Conservation (phyloP, 441 rosid species). For the Viola pubescens region DNA sequence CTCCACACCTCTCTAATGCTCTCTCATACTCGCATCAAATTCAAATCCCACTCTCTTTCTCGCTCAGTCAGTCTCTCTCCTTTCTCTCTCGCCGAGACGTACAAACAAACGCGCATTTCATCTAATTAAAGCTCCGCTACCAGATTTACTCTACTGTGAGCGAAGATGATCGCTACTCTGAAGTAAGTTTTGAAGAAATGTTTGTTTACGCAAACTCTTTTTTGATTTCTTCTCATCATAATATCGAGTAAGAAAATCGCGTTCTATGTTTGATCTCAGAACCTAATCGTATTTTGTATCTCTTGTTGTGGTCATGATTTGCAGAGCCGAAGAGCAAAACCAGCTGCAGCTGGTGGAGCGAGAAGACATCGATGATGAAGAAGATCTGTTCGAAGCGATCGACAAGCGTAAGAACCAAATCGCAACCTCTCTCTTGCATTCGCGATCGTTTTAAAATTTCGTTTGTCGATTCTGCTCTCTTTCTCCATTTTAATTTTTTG, state of each 20-base stretch:
- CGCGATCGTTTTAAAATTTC: neutral
- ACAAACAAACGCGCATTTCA: constrained; percentile 10
- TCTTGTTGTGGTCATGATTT: constrained; percentile 13
- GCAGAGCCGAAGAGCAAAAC: constrained; percentile 68
- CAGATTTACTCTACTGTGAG: neutral
- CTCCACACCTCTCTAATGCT: neutral
- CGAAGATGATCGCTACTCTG: constrained; percentile 65
- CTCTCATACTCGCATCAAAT: neutral
- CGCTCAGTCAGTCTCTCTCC: neutral
- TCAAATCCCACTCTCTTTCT: neutral
- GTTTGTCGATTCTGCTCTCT: neutral
- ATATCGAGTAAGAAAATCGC: neutral
- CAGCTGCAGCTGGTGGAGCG: constrained; percentile 86
- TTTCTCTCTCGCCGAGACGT: constrained; percentile 11
- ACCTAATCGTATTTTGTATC: too few relatives aligned
- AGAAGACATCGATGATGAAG: constrained; percentile 71
- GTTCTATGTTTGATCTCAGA: neutral
- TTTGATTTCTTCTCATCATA: too few relatives aligned
- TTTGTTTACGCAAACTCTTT: neutral
- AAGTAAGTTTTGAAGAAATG: constrained; percentile 35
- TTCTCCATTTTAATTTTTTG: neutral
- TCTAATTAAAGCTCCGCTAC: constrained; percentile 6
- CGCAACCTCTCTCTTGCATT: constrained; percentile 6
- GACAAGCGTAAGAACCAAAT: constrained; percentile 47
- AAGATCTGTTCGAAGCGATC: constrained; percentile 72